Evolutionary conservation across 306 rosid genomes (phyloP).

Genomic region (Purshia tridentata): DNA sequence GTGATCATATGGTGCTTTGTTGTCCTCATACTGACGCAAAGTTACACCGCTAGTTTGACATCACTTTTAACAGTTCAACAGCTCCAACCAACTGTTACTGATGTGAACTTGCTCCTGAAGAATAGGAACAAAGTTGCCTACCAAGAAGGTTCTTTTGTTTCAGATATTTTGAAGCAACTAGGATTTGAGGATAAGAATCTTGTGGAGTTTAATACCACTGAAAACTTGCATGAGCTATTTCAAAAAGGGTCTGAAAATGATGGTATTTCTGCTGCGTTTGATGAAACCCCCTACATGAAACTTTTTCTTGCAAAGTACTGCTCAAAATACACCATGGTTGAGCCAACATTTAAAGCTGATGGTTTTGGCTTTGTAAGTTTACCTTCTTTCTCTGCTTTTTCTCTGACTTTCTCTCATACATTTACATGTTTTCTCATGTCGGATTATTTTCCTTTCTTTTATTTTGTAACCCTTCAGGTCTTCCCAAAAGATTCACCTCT

Average conservation of each 20-base stretch:
- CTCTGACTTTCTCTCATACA: not conserved
- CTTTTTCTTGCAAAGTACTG: constrained; percentile 16
- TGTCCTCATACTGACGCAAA: constrained; percentile 22
- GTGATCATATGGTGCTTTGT: constrained; percentile 24
- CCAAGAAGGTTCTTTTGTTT: constrained; percentile 3
- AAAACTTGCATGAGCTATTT: constrained; percentile 6
- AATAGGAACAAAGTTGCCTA: constrained; percentile 5
- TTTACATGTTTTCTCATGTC: not conserved
- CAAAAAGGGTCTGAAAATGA: not conserved
- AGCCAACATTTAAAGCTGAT: constrained; percentile 19
- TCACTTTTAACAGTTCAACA: constrained; percentile 24
- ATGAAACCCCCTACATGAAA: constrained; percentile 13
- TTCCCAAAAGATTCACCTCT: constrained; percentile 32
- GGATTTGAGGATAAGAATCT: not conserved
- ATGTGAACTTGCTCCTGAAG: constrained; percentile 21
- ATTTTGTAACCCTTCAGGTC: constrained; percentile 3
- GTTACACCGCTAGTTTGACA: constrained; percentile 26
- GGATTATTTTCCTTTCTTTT: not conserved
- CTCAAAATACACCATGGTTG: constrained; percentile 21
- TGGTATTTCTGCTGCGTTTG: constrained; percentile 22
- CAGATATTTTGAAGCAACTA: not conserved
- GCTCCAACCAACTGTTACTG: constrained; percentile 27
- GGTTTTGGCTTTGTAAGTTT: constrained; percentile 13
- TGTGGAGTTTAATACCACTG: not conserved
- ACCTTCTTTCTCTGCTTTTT: not conserved